phyloP scores from a whole-genome alignment of 148 eudicot genomes.

The Diospyros kaki region DNA sequence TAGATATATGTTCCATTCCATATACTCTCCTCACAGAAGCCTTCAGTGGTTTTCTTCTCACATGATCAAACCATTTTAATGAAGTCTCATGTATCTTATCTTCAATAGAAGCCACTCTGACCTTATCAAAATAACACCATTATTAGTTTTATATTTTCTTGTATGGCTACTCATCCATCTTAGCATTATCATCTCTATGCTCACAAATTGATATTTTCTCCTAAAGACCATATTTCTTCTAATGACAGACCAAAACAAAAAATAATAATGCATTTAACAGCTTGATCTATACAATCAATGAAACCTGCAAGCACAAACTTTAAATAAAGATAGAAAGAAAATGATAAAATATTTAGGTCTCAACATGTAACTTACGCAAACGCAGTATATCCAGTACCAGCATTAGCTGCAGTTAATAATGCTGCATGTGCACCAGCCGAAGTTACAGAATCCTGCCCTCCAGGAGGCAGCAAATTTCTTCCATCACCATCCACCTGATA shows the following conservation, averaged over 20 bases:
- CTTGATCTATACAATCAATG: neutral
- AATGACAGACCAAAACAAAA: neutral
- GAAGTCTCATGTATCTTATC: too few relatives aligned
- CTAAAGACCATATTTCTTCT: neutral
- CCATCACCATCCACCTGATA: slow-evolving; percentile 84
- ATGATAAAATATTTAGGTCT: neutral
- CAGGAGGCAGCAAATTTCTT: slow-evolving; percentile 33
- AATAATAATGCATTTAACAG: neutral
- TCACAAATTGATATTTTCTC: neutral
- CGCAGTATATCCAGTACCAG: slow-evolving; percentile 81
- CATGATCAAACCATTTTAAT: too few relatives aligned
- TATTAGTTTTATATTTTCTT: too few relatives aligned
- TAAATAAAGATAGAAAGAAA: neutral
- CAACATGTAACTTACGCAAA: slow-evolving; percentile 68
- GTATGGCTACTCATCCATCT: too few relatives aligned
- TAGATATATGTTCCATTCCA: too few relatives aligned
- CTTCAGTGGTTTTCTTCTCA: too few relatives aligned
- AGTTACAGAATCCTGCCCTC: slow-evolving; percentile 57
- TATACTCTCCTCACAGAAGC: too few relatives aligned
- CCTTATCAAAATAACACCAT: neutral
- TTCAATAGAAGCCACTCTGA: too few relatives aligned
- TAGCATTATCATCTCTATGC: neutral
- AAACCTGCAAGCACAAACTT: neutral
- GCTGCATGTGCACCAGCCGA: slow-evolving; percentile 56
- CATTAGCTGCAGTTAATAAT: slow-evolving; percentile 60